Percentiles rank a stretch among this genome's conserved stretches.
Evolutionary conservation across 2,329 filamentous ascomycete genomes (phyloP).

Genomic region (Colletotrichum theobromicola): DNA sequence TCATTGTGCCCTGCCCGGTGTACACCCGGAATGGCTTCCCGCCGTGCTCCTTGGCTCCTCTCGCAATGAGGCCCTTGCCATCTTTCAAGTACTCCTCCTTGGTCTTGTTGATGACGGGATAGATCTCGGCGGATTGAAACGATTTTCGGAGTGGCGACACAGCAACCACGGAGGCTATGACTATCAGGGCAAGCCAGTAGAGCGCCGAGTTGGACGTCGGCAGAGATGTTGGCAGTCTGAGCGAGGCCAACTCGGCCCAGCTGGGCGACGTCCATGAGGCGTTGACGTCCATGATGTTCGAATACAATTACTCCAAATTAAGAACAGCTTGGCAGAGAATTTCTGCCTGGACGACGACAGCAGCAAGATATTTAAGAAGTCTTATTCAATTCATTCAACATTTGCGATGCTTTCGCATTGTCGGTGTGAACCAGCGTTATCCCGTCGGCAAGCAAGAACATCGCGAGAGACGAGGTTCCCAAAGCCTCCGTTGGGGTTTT

Average conservation of each 20-base stretch:
- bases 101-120: background rate
- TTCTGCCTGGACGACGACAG: background rate
- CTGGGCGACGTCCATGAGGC: background rate
- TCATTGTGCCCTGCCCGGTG: slow-evolving; percentile 1
- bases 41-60: background rate
- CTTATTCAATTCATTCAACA: background rate
- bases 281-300: background rate
- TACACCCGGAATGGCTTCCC: slow-evolving; percentile 8
- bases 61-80: background rate
- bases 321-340: background rate
- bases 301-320: background rate
- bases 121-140: background rate
- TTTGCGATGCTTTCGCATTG: background rate
- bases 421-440: background rate
- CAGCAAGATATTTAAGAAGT: background rate
- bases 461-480: background rate
- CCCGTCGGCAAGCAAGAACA: background rate
- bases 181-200: background rate
- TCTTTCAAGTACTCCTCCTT: slow-evolving; percentile 1
- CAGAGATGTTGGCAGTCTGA: background rate
- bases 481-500: background rate
- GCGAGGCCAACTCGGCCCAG: background rate
- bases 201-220: background rate
- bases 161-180: background rate
- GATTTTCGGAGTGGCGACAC: background rate